Conservation (phyloP, 2,329 filamentous ascomycete genomes). For the Clarireedia monteithiana region DNA sequence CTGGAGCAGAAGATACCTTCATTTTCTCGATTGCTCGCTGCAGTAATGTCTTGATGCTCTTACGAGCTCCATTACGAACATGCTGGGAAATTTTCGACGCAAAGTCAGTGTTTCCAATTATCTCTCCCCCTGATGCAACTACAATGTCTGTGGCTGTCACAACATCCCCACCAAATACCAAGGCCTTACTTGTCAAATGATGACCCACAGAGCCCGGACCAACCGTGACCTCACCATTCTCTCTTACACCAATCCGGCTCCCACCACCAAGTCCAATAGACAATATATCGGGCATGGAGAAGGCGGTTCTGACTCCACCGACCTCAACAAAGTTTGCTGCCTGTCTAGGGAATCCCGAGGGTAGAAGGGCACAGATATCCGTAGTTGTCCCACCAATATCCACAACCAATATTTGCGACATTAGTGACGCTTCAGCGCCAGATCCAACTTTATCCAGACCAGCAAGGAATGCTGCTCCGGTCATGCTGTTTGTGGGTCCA, state of each 20-base stretch:
- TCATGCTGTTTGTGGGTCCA: conserved; percentile 55
- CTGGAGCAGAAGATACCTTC: conserved; percentile 43
- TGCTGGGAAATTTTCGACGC: no score
- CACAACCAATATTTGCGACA: no score
- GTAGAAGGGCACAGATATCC: conserved; percentile 46
- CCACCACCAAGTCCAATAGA: conserved; percentile 33
- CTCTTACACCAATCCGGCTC: no score
- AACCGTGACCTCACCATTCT: conserved; percentile 42
- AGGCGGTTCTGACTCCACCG: conserved; percentile 49
- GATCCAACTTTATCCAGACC: conserved; percentile 29
- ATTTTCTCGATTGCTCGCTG: conserved; percentile 45
- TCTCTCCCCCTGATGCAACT: no score
- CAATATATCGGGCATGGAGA: conserved; percentile 45
- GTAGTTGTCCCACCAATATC: conserved; percentile 52
- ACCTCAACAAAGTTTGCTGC: conserved; percentile 48
- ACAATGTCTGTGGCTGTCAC: conserved; percentile 49
- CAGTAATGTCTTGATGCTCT: conserved; percentile 32
- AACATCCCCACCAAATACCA: conserved; percentile 43
- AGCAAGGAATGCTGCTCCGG: conserved; percentile 51
- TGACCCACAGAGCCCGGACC: conserved; percentile 49
- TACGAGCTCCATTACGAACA: no score
- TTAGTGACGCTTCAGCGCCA: conserved; percentile 36
- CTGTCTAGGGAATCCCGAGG: conserved; percentile 51
- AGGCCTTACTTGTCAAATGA: conserved; percentile 37
- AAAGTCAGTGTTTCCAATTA: conserved; percentile 6